Percentiles rank a stretch among this genome's conserved stretches.
Conservation (phyloP, 2,329 filamentous ascomycete species). For the Huntiella omanensis region DNA sequence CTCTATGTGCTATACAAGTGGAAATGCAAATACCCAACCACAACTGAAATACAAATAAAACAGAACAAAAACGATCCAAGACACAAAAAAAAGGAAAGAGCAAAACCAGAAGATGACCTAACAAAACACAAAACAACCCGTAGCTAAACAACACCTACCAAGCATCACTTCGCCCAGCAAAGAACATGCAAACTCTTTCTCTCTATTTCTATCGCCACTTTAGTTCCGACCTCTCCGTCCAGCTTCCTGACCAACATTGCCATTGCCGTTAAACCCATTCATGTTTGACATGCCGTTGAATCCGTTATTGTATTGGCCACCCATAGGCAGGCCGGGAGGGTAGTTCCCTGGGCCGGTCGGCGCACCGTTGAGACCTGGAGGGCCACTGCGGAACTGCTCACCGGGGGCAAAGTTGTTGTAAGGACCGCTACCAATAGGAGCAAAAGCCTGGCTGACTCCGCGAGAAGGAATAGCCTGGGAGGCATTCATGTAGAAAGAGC, state of each 20-base stretch:
- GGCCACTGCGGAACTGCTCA: slow-evolving; percentile 37
- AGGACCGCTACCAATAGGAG: slow-evolving; percentile 21
- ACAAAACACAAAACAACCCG: background rate
- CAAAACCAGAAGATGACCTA: background rate
- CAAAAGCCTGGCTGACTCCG: slow-evolving; percentile 34
- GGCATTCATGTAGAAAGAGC: slow-evolving; percentile 33
- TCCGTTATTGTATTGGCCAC: slow-evolving; percentile 15
- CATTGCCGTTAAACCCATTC: slow-evolving; percentile 15
- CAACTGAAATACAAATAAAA: too few species aligned
- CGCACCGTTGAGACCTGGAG: slow-evolving; percentile 33
- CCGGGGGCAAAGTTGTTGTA: slow-evolving; percentile 28
- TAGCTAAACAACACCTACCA: background rate
- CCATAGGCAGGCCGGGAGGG: slow-evolving; percentile 30
- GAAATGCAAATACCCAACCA: too few species aligned
- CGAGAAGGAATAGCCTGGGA: slow-evolving; percentile 39
- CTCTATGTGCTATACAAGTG: background rate
- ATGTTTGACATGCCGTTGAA: slow-evolving; percentile 30
- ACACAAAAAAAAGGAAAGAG: background rate
- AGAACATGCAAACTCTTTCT: background rate
- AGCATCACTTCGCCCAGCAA: slow-evolving; percentile 2
- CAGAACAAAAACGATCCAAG: too few species aligned
- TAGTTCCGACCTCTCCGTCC: slow-evolving; percentile 17
- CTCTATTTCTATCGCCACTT: background rate
- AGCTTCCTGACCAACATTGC: slow-evolving; percentile 15
- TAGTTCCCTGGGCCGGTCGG: slow-evolving; percentile 23